A percentile compares a stretch with the other conserved stretches of the same genome.
Evolutionary conservation across 148 eudicot genomes (phyloP).

Genomic region (Chenopodium formosanum): DNA sequence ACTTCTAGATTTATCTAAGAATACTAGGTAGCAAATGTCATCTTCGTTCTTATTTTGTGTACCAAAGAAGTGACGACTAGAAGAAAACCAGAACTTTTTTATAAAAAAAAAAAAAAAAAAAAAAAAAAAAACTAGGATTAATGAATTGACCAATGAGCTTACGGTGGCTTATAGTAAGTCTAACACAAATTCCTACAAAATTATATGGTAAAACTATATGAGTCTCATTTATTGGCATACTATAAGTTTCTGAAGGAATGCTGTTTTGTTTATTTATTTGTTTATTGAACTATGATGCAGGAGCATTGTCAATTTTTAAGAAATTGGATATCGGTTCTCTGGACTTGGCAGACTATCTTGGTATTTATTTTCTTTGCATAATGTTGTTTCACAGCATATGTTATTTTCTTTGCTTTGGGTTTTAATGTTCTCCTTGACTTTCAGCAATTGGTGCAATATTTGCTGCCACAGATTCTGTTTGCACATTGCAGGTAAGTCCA

Average conservation of each 20-base stretch:
- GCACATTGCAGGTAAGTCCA: constrained; percentile 69
- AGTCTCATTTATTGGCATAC: neutral
- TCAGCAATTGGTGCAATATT: constrained; percentile 84
- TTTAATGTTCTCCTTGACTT: constrained; percentile 26
- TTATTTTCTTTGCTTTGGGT: constrained; percentile 6
- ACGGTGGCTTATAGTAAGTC: neutral
- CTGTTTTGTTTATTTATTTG: neutral
- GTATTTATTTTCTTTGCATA: constrained; percentile 31
- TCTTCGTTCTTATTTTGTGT: too few relatives aligned
- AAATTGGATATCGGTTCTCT: constrained; percentile 49
- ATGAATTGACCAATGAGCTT: neutral
- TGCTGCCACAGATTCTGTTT: constrained; percentile 86
- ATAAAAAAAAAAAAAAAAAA: too few relatives aligned
- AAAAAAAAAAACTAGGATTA: neutral
- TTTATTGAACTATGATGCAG: constrained; percentile 35
- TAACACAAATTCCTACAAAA: neutral
- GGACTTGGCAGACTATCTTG: constrained; percentile 64
- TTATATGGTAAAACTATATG: neutral
- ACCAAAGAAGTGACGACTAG: neutral
- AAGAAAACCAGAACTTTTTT: neutral
- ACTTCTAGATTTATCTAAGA: too few relatives aligned
- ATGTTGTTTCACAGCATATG: neutral
- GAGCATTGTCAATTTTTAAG: constrained; percentile 46
- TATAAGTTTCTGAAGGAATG: constrained; percentile 3
- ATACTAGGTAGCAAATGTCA: too few relatives aligned